phyloP scores from a whole-genome alignment of 352 stramenopile species.

The Phytophthora megakarya region DNA sequence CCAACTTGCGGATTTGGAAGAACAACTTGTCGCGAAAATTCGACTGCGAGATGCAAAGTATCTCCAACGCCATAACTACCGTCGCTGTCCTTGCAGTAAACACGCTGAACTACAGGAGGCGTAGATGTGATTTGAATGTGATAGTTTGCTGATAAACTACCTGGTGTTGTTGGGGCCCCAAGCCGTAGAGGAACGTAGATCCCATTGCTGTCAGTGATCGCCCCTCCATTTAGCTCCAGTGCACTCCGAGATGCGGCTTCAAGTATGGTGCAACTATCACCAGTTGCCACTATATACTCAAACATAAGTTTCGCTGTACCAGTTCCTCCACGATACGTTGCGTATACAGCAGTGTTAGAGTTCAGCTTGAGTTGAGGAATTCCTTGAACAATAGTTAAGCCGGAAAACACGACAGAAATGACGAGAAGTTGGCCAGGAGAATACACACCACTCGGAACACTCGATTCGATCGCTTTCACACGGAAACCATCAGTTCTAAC shows the following conservation, averaged over 20 bases:
- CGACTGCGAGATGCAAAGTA: conserved; percentile 46
- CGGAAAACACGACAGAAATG: conserved; percentile 56
- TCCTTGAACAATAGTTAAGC: conserved; percentile 53
- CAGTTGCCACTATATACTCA: conserved; percentile 53
- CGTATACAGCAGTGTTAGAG: conserved; percentile 42
- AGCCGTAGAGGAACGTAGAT: conserved; percentile 61
- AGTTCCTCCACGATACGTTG: conserved; percentile 57
- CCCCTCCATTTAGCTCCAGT: conserved; percentile 54
- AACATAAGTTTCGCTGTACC: conserved; percentile 53
- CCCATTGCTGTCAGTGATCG: conserved; percentile 51
- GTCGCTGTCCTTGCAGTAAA: conserved; percentile 41
- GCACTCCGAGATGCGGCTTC: conserved; percentile 53
- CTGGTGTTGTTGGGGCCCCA: conserved; percentile 23
- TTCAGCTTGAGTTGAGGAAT: conserved; percentile 59
- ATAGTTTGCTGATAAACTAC: conserved; percentile 52
- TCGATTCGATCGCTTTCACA: conserved; percentile 37
- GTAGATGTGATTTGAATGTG: conserved; percentile 53
- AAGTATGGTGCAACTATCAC: conserved; percentile 49
- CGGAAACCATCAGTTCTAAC: conserved; percentile 66
- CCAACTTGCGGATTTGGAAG: conserved; percentile 17
- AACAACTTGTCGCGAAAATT: conserved; percentile 50
- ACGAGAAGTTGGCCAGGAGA: conserved; percentile 63
- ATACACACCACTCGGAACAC: conserved; percentile 54
- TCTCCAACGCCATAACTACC: conserved; percentile 57
- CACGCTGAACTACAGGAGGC: conserved; percentile 41